These are phyloP conservation scores for Scutellaria baicalensis DNA, from an alignment of 257 asterid species.

Conservation along the genomic window DNA sequence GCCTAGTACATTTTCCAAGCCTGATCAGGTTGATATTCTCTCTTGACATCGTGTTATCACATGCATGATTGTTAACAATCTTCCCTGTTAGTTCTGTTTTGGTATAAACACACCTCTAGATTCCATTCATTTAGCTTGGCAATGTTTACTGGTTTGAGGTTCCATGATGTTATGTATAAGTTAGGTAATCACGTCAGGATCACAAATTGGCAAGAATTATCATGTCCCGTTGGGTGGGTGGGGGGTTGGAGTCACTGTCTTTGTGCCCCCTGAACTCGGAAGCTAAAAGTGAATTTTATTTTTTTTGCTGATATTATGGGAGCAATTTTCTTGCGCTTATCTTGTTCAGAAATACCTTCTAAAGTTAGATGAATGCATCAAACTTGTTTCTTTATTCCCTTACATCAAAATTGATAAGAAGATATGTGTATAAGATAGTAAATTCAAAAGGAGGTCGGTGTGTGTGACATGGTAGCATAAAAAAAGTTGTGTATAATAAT, in stretches of 20 bases:
- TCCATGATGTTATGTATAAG: neutral
- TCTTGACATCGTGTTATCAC: neutral
- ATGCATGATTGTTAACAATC: neutral
- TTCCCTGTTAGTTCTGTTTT: neutral
- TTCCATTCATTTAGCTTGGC: neutral
- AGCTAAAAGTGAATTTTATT: no score
- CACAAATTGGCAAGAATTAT: no score
- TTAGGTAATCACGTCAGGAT: no score
- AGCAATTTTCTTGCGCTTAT: neutral
- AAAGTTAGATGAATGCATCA: neutral
- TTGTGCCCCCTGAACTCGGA: no score
- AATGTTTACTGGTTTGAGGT: neutral
- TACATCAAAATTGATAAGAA: no score
- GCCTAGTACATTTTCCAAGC: slow-evolving; percentile 95
- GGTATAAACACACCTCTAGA: neutral
- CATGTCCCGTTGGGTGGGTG: no score
- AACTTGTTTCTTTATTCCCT: neutral
- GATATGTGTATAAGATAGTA: no score
- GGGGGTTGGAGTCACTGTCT: no score
- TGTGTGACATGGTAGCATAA: no score
- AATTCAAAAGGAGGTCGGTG: no score
- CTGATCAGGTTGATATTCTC: slow-evolving; percentile 61
- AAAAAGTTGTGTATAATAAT: no score
- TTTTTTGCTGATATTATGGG: neutral
- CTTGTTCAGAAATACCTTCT: neutral